phyloP scores from a whole-genome alignment of 2,329 filamentous ascomycete species.

The Pyrenochaeta sp. region DNA sequence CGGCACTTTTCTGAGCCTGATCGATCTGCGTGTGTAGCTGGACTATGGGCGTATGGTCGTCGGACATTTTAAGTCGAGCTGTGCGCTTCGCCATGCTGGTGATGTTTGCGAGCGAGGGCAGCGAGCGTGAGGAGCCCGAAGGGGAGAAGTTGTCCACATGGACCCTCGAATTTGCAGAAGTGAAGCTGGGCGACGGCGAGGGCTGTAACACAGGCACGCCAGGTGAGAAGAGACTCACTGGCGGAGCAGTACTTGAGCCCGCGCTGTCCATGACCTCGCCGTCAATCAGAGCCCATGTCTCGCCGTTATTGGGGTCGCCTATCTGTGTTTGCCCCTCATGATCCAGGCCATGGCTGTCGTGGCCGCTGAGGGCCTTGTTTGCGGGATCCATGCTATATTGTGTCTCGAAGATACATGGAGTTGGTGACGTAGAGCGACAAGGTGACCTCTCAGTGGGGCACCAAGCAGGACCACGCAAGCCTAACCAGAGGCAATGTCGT shows the following conservation, averaged over 20 bases:
- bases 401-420: constrained; percentile 14
- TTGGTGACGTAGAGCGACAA: constrained; percentile 1
- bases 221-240: constrained; percentile 41
- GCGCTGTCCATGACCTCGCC: constrained; percentile 17
- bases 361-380: constrained; percentile 22
- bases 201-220: constrained; percentile 24
- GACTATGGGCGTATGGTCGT: constrained; percentile 38
- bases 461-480: neutral
- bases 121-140: constrained; percentile 39
- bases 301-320: constrained; percentile 13
- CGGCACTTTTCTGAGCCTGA: constrained; percentile 57
- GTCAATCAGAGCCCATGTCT: constrained; percentile 22
- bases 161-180: constrained; percentile 10
- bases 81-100: constrained; percentile 40
- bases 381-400: constrained; percentile 24
- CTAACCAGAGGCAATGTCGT: constrained; percentile 2
- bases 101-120: constrained; percentile 34
- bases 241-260: constrained; percentile 23
- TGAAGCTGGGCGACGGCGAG: constrained; percentile 19
- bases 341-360: constrained; percentile 17
- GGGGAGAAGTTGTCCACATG: constrained; percentile 22
- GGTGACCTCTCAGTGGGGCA: constrained; percentile 9
- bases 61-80: constrained; percentile 36
- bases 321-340: constrained; percentile 16
- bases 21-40: constrained; percentile 49